Conservation (phyloP, 1,284 basidiomycete species). For the Puccinia novopanici region DNA sequence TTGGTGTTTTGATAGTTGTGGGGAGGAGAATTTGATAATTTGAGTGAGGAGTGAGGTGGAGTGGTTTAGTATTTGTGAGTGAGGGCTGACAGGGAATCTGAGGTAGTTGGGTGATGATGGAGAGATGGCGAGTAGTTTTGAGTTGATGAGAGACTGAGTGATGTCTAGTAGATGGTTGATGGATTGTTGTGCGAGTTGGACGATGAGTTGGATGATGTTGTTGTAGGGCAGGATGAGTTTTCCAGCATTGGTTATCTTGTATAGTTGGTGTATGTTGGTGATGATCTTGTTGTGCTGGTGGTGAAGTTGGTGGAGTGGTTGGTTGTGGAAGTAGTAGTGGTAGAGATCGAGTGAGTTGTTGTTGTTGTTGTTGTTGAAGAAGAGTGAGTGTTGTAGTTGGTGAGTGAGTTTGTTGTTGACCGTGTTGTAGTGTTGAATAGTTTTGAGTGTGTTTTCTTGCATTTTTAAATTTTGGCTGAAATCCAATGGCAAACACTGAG, state of each 20-base stretch:
- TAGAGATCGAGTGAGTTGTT: background rate
- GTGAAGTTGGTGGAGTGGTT: background rate
- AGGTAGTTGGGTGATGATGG: background rate
- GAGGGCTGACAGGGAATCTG: background rate
- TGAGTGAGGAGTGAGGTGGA: slow-evolving; percentile 25
- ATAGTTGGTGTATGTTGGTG: background rate
- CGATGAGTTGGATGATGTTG: slow-evolving; percentile 10
- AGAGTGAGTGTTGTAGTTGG: background rate
- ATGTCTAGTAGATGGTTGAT: background rate
- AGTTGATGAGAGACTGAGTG: too few species aligned
- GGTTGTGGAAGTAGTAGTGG: slow-evolving; percentile 6
- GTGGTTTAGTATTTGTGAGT: slow-evolving; percentile 15
- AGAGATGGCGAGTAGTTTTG: background rate
- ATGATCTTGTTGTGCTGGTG: background rate
- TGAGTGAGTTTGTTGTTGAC: background rate
- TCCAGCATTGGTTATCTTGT: slow-evolving; percentile 15
- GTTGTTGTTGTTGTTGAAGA: background rate
- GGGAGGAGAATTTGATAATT: slow-evolving; percentile 49
- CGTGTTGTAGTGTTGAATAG: background rate
- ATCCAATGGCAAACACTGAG: too few species aligned
- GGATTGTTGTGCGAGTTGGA: slow-evolving; percentile 4
- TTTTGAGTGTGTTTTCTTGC: background rate
- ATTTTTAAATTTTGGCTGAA: background rate
- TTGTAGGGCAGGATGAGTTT: slow-evolving; percentile 33
- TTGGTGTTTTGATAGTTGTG: slow-evolving; percentile 30